Evolutionary conservation across 176 grass and related monocot species (phyloP), one percentile per base, ranked within the genome.

Genomic region (Aegilops speltoides): DNA sequence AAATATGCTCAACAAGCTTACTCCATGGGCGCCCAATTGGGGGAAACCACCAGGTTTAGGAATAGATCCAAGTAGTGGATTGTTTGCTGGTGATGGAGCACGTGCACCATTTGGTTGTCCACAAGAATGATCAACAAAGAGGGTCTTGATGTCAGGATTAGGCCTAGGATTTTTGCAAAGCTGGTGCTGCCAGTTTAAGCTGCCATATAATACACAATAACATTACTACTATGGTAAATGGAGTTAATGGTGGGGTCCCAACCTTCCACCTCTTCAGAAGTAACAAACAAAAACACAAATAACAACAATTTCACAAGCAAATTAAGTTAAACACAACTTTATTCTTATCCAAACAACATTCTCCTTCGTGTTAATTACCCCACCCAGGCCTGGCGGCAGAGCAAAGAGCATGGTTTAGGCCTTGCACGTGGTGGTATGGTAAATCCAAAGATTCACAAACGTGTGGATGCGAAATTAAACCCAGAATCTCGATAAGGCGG

Each of bases 181-280:
- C 64, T 99, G 97, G 68, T 99, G 97, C 87, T 99, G 97, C 97
- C 97, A 99, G 85, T 99, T 99, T 84, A 99, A 94, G 90, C 97
- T 99, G 92, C 64, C 73, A 87, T 65, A 90, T 62, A 89, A 77
- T 62, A 80, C 78, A 86, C 8, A 87, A 60, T 31, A 81, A 63
- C 62, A 26, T 71, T 56, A 52, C 4, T 10, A 19, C 23, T 26
- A 50, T 50, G 40, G 28, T 17, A 48, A 77, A 5, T 76, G 73
- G 24, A 76, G 73, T 54, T 20, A 26, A 31, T 76, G 26, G 73
- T 76, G 73, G 73, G 15, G 45, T 54, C 25, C 45, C 23, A 23
- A 28, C n/a, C 71, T 16, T 24, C 14, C 24, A 75, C 50, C 50
- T 54, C 50, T 54, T 54, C 48, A 7, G 25, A 74, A 43, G 15